Base-by-base conservation (phyloP, 805 yeast species). In the Lipomyces japonicus region DNA sequence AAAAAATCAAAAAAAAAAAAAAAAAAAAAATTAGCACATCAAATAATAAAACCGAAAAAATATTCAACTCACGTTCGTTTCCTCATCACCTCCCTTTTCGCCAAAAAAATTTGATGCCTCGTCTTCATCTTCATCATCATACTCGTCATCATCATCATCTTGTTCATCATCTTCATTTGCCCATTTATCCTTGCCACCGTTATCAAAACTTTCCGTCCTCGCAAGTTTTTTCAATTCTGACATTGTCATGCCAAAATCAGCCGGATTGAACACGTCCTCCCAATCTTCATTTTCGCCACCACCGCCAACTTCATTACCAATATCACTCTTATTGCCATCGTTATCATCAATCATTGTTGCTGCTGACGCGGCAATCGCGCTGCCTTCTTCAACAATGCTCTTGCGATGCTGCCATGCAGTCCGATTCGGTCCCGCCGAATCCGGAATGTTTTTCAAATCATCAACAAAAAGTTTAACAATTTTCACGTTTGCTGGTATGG, bases 61-160 rank as follows among this genome's bases (percentile, higher is more conserved):
- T 21, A 21, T 39, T 4, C 12, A 12, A 14, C 53, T 3, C 30
- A 48, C 57, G 31, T 53, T 53, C 4, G 48, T 42, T 37, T 39
- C 44, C 5, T 48, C 54, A 18, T 53, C 57, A 9, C 46, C 51
- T n/a, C 51, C 55, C 12, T 36, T 42, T 10, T 37, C 49, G 9
- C 36, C 47, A 30, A 53, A 53, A 14, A 42, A 43, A 12, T 22
- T 30, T 12, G 37, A 9, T n/a, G 22, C 35, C 6, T 44, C 42
- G 16, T 38, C 37, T 6, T 18, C 40, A 4, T 26, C 39, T 5
- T 23, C 31, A 14, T 23, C 46, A 23, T 7, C 18, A 6, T 19
- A 23, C 14, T 6, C 86, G 14, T 83, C 88, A 53, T 82, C 70
- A 59, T 84, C 93, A 60, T 86, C 93, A 90, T 93, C 84, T 1